Base-by-base conservation (phyloP, 73 alveolate genomes). In the Durusdinium trenchii region DNA sequence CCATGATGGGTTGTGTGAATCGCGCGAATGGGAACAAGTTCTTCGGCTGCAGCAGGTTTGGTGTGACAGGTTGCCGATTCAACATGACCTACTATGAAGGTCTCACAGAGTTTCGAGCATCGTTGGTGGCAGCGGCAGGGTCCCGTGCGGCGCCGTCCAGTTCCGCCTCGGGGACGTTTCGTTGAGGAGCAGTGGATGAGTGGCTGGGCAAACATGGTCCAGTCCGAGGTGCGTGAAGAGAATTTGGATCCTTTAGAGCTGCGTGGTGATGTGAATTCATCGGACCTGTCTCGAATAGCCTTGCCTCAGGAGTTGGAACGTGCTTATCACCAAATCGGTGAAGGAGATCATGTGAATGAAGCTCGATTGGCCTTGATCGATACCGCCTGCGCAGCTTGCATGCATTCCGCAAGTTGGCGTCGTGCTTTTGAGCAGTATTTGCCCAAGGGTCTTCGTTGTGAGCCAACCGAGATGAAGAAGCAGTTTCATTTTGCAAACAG, bases 301-400 rank as follows among this genome's bases (percentile, higher is more conserved):
- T 14, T 71, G 83, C 48, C 83, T 12, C 2, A 38, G 10, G 83
- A 71, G 2, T 1, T 35, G 83, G 83, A 36, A 36, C 51, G 40
- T 47, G n/a, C 40, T 71, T 71, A 47, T 43, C 36, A 40, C 4
- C 6, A 4, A 76, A 20, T 12, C 20, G 64, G 64, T 12, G 40
- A 60, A 0, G 60, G 40, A 7, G 86, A 16, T 60, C 26, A 51
- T 2, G 6, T 51, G 32, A 48, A 82, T 10, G 95, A 86, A 47
- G 46, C 38, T 3, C 42, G 50, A 3, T 45, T 86, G 45, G 81
- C 83, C 47, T 46, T 86, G 38, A 43, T 60, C 14, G 95, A 86
- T n/a, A 86, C 95, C 6, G 82, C 95, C 36, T 86, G 95, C 62
- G 43, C 95, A 16, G 57, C 95, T 0, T 86, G 95, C 82, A 40